Percentiles rank a stretch among this genome's conserved stretches.
Evolutionary conservation across 768 basidiomycete species (phyloP).

Genomic region (Dacryopinax spathularia): DNA sequence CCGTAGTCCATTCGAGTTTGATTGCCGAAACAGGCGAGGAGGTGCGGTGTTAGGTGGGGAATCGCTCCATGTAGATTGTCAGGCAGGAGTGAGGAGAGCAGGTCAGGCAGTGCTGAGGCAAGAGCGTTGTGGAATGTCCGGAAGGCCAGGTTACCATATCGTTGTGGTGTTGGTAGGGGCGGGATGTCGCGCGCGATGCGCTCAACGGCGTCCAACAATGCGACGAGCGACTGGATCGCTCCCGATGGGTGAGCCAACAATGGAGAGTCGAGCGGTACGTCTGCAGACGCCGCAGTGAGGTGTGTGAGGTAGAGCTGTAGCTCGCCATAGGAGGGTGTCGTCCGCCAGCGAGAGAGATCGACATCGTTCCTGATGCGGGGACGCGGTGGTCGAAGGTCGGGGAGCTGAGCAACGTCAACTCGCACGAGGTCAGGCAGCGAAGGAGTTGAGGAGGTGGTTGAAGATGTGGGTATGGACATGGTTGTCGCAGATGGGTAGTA

Average conservation of each 20-base stretch:
- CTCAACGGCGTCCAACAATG: constrained; percentile 51
- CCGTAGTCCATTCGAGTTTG: constrained; percentile 90
- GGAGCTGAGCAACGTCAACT: background rate
- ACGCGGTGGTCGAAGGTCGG: background rate
- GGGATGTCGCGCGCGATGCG: constrained; percentile 73
- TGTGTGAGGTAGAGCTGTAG: background rate
- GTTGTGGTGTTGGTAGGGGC: constrained; percentile 53
- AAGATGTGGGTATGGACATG: background rate
- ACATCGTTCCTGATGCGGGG: background rate
- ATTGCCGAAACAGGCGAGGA: constrained; percentile 76
- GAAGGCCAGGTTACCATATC: constrained; percentile 88
- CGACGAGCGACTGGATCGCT: constrained; percentile 21
- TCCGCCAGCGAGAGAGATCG: background rate
- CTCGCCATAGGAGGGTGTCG: background rate
- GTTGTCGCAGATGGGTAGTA: background rate
- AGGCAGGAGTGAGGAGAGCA: constrained; percentile 39
- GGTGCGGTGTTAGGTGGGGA: constrained; percentile 61
- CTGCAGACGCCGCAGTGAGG: background rate
- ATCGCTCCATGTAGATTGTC: constrained; percentile 31
- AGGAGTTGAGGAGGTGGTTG: background rate
- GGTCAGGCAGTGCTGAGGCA: constrained; percentile 40
- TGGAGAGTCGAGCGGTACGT: background rate
- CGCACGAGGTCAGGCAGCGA: background rate
- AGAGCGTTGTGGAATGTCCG: constrained; percentile 67
- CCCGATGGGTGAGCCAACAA: background rate